Percentiles rank a stretch among this genome's conserved stretches.
These are phyloP conservation scores for Nicotiana tomentosiformis DNA, from an alignment of 257 asterid species.

Conservation along the genomic window DNA sequence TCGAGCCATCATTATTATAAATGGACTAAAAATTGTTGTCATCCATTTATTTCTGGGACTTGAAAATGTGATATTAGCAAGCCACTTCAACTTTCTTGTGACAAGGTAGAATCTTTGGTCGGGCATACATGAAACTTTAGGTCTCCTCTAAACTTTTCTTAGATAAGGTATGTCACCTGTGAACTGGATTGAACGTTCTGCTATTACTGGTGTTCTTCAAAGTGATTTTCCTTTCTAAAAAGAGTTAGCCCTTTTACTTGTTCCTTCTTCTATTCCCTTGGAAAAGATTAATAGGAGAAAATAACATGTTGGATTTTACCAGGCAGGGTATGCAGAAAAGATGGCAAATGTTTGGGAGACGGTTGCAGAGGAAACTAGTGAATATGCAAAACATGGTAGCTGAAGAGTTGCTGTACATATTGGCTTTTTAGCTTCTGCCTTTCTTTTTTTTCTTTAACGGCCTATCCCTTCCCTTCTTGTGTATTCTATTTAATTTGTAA, in stretches of 20 bases:
- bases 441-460: not conserved
- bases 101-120: not conserved
- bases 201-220: not conserved
- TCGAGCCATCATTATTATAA: not conserved
- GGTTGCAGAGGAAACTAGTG: constrained; percentile 83
- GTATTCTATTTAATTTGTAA: constrained; percentile 17
- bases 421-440: not conserved
- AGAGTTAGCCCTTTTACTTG: not conserved
- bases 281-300: not conserved
- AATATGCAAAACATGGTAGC: constrained; percentile 33
- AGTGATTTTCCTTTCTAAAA: not conserved
- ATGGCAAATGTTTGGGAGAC: constrained; percentile 82
- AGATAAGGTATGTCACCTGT: not conserved
- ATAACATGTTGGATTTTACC: constrained; percentile 22
- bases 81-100: not conserved
- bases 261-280: not conserved
- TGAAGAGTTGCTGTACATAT: constrained; percentile 25
- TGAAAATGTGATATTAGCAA: not conserved
- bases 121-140: not conserved
- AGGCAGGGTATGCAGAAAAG: constrained; percentile 97
- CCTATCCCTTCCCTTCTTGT: not conserved
- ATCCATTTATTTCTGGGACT: not conserved
- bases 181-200: not conserved
- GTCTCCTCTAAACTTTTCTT: not conserved
- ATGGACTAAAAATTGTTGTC: not conserved